Conservation (phyloP, 2,329 filamentous ascomycete species). For the Monosporascus ibericus region DNA sequence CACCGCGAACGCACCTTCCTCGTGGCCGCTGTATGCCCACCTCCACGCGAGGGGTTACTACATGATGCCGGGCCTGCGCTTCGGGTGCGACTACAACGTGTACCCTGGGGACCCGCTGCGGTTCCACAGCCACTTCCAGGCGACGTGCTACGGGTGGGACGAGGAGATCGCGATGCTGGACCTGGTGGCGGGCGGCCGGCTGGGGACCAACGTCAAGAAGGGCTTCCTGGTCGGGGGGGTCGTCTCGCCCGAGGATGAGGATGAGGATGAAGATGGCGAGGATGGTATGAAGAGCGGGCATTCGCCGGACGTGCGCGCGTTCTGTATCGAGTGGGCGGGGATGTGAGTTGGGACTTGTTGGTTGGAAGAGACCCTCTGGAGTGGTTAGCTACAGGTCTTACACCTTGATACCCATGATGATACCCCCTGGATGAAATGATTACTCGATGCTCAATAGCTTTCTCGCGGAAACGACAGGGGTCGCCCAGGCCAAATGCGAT, state of each 20-base stretch:
- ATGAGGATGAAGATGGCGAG: neutral
- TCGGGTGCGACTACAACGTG: conserved; percentile 89
- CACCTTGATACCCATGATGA: neutral
- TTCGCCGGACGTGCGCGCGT: conserved; percentile 53
- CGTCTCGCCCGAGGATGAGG: conserved; percentile 28
- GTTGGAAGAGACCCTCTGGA: too few species aligned
- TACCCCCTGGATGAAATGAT: neutral
- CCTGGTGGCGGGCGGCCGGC: conserved; percentile 74
- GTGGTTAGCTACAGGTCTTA: too few species aligned
- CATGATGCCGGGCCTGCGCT: conserved; percentile 85
- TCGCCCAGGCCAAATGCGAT: too few species aligned
- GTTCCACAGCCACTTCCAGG: conserved; percentile 93
- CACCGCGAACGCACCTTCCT: conserved; percentile 33
- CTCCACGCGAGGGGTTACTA: conserved; percentile 77
- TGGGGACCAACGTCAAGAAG: conserved; percentile 96
- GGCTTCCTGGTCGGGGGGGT: conserved; percentile 79
- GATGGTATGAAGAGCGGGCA: conserved; percentile 18
- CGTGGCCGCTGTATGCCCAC: conserved; percentile 73
- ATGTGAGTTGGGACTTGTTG: conserved; percentile 52
- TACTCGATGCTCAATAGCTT: neutral
- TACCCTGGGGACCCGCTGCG: conserved; percentile 93
- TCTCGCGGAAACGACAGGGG: neutral
- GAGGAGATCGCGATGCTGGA: conserved; percentile 80
- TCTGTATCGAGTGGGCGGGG: conserved; percentile 89
- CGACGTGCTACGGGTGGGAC: conserved; percentile 79